Percentiles rank a stretch among this genome's conserved stretches.
phyloP scores from a whole-genome alignment of 805 yeast genomes.

The Myxozyma mucilagina region DNA sequence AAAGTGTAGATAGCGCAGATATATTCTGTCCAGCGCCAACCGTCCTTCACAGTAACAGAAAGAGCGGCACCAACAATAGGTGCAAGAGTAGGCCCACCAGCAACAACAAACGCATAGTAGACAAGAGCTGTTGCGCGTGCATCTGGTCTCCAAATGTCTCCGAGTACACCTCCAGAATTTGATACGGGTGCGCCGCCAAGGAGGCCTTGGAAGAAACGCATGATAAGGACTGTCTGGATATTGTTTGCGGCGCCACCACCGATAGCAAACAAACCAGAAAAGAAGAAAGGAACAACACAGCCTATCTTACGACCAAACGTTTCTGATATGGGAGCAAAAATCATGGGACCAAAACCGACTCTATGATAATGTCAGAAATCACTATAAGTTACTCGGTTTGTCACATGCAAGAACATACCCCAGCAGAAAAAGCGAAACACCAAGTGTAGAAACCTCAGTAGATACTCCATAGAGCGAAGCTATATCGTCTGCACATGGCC shows the following conservation, averaged over 20 bases:
- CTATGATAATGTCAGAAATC: not conserved
- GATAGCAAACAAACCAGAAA: conserved; percentile 33
- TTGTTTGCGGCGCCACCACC: conserved; percentile 48
- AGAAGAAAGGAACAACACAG: conserved; percentile 50
- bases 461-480: conserved; percentile 16
- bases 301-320: conserved; percentile 68
- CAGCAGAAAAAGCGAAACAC: conserved; percentile 49
- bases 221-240: conserved; percentile 57
- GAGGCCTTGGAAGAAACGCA: conserved; percentile 74
- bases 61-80: conserved; percentile 66
- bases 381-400: not conserved
- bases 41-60: conserved; percentile 56
- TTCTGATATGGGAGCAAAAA: conserved; percentile 80
- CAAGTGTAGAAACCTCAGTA: conserved; percentile 21
- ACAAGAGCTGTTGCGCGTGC: conserved; percentile 56
- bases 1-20: conserved; percentile 67
- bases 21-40: conserved; percentile 82
- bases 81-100: conserved; percentile 47
- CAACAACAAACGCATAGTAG: conserved; percentile 51
- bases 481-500: conserved; percentile 17
- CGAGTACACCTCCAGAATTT: conserved; percentile 78
- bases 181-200: conserved; percentile 82
- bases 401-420: conserved; percentile 43
- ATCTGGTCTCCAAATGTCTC: conserved; percentile 55
- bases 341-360: conserved; percentile 77